A percentile compares a stretch with the other conserved stretches of the same genome.
Evolutionary conservation across 73 alveolate genomes (phyloP).

Genomic region (Paraurostyla sp.): DNA sequence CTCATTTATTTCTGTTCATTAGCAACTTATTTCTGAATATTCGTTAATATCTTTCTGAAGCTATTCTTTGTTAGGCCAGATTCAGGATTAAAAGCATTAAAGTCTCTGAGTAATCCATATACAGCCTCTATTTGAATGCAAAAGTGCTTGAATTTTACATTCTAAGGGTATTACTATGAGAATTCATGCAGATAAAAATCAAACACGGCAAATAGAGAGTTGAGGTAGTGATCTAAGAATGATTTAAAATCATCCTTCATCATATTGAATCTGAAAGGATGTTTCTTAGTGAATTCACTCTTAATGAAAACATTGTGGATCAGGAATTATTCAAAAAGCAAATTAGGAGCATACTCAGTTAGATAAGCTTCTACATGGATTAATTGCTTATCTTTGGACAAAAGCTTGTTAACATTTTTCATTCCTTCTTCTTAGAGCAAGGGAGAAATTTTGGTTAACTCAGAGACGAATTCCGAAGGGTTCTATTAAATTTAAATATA

Average conservation of each 20-base stretch:
- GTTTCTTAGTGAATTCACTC: constrained; percentile 51
- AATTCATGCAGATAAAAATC: constrained; percentile 47
- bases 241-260: constrained; percentile 47
- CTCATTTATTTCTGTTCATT: not conserved
- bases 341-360: constrained; percentile 2
- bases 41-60: not conserved
- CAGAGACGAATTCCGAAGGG: constrained; percentile 12
- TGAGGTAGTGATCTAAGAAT: constrained; percentile 20
- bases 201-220: constrained; percentile 43
- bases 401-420: constrained; percentile 43
- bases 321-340: constrained; percentile 41
- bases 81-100: constrained; percentile 58
- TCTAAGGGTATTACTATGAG: not conserved
- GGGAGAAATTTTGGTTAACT: not conserved
- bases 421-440: constrained; percentile 25
- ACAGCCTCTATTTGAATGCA: constrained; percentile 48
- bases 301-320: constrained; percentile 39
- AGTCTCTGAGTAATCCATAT: constrained; percentile 25
- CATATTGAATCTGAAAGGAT: constrained; percentile 47
- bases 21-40: not conserved
- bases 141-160: not conserved
- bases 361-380: constrained; percentile 37
- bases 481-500: no score
- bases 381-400: constrained; percentile 23
- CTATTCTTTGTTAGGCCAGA: constrained; percentile 31